Base-by-base conservation (phyloP, 208 protist genomes). In the Wallacemonas sp. region DNA sequence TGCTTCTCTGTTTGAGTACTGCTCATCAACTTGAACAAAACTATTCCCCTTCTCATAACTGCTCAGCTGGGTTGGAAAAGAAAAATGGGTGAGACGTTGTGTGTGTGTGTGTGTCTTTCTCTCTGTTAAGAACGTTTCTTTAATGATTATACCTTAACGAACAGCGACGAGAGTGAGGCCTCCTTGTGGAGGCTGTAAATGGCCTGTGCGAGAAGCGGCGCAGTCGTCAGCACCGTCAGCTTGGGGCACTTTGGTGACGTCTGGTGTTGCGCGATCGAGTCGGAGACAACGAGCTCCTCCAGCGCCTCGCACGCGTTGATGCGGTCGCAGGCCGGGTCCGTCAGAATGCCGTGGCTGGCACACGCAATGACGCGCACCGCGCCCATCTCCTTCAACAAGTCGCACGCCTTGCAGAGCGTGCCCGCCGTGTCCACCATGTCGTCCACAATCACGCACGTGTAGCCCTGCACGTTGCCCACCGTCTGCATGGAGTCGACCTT, bases 341-440 rank as follows among this genome's bases (percentile, higher is more conserved):
- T 94, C 52, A 99, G 78, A 61, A 99, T 92, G 58, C 93, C 95
- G 81, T 99, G 98, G 29, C 93, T 98, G 5, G 93, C 88, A 44
- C 90, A 95, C 11, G 97, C 97, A 64, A 98, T 95, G 1, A 99
- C 90, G 43, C 84, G 81, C 27, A 74, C 75, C 2, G 98, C 98
- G 3, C 92, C 92, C 89, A 94, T 95, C 43, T 92, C 87, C 66
- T 88, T 92, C 23, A 96, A 76, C 43, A 96, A 63, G 34, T 92
- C 80, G 46, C 86, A 93, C 24, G 96, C 96, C 63, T 95, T 97
- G 72, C 74, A 89, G 21, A 99, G 87, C 12, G 97, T 98, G 29
- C 96, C 95, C 1, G 87, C 96, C 8, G 98, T 99, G 72, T 99
- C 98, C 43, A 98, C 90, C 83, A 99, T 99, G 74, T 99, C 98